phyloP scores from a whole-genome alignment of 257 asterid species.

The Pogostemon cablin region DNA sequence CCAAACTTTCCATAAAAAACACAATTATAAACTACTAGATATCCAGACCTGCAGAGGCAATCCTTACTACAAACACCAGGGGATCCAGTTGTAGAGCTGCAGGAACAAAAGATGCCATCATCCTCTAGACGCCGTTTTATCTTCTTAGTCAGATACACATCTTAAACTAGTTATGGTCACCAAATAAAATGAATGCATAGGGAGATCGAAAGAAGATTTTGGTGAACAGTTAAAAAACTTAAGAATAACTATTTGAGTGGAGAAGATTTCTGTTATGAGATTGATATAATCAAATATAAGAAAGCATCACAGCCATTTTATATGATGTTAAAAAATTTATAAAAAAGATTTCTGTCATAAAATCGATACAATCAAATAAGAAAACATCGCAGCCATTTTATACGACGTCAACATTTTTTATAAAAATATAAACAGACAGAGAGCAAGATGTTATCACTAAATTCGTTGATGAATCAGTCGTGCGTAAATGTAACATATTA shows the following conservation, averaged over 20 bases:
- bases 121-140: constrained; percentile 77
- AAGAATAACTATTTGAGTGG: background rate
- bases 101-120: constrained; percentile 88
- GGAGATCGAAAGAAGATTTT: background rate
- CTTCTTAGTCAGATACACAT: constrained; percentile 81
- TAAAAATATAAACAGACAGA: background rate
- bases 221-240: constrained; percentile 13
- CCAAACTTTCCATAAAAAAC: constrained; percentile 12
- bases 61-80: constrained; percentile 78
- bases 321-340: background rate
- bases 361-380: background rate
- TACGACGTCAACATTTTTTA: background rate
- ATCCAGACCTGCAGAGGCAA: constrained; percentile 81
- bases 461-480: background rate
- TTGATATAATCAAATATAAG: background rate
- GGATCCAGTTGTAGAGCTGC: constrained; percentile 70
- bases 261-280: background rate
- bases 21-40: constrained; percentile 15
- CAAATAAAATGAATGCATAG: constrained; percentile 16
- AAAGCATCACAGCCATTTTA: background rate
- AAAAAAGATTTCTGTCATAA: background rate
- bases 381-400: background rate
- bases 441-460: background rate
- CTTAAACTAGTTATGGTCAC: constrained; percentile 57
- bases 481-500: constrained; percentile 19